Base-by-base conservation (phyloP, 176 grass and related monocot species). In the Guadua angustifolia region DNA sequence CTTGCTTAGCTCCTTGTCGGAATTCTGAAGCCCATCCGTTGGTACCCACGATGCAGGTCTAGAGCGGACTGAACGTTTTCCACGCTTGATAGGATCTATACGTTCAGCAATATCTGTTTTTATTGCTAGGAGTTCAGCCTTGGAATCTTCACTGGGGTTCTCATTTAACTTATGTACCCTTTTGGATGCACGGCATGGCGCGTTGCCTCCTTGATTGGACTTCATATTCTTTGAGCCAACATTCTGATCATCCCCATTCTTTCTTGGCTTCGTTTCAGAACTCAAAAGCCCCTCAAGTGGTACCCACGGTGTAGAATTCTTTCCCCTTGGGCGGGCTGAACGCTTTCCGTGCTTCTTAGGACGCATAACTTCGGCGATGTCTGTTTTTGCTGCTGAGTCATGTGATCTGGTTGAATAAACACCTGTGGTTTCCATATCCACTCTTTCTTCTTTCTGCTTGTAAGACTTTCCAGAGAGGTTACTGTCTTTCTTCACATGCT, bases 321-420 rank as follows among this genome's bases (percentile, higher is more conserved):
- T 53, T 14, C 18, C 59, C 59, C n/a, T 73, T 5, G 5, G 32
- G 6, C 56, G 77, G 35, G 35, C 7, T 5, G 68, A 73, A 66
- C 45, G 76, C 7, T 79, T 86, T 35, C 57, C 7, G 0, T 49
- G 84, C 69, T 55, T 73, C 68, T 73, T 80, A 42, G 57, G 60
- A 29, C 9, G 45, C 45, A 65, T 29, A 51, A 40, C 60, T 49
- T 65, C 73, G 32, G 15, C 29, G 5, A 8, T 84, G 82, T 66
- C 62, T 39, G 50, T 18, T 53, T 53, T 75, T 22, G 9, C 9
- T 39, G 10, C 2, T 16, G 26, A 39, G 5, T 39, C 50, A 4
- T 52, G 32, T 38, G 72, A 19, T 9, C 29, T 53, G 1, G 29
- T 7, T 74, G 14, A 74, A 55, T 36, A 18, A 55, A 74, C 9